Evolutionary conservation across 2,329 filamentous ascomycete species (phyloP).

Genomic region (Alternaria sp.): DNA sequence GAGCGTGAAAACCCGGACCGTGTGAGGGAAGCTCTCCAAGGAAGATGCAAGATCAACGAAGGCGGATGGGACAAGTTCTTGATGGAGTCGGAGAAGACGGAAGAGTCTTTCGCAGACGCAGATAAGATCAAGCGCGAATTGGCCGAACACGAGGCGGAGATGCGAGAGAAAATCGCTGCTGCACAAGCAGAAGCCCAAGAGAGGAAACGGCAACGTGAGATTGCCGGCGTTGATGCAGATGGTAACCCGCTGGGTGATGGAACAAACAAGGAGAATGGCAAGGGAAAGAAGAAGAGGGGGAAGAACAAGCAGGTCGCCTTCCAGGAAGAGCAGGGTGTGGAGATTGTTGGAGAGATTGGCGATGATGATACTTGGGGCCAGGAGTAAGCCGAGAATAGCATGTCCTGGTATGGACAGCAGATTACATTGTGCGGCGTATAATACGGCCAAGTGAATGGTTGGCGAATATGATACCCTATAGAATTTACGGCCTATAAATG

Average conservation of each 20-base stretch:
- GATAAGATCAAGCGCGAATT: conserved; percentile 46
- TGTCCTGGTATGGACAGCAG: not conserved
- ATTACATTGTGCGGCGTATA: not conserved
- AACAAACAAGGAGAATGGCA: conserved; percentile 33
- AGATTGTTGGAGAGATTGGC: conserved; percentile 40
- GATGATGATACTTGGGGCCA: conserved; percentile 42
- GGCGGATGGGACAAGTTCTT: conserved; percentile 55
- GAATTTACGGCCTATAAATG: not conserved
- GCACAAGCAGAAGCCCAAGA: conserved; percentile 48
- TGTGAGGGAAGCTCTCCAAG: conserved; percentile 69
- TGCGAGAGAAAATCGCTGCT: conserved; percentile 48
- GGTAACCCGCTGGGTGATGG: conserved; percentile 29
- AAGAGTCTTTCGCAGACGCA: conserved; percentile 50
- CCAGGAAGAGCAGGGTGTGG: conserved; percentile 40
- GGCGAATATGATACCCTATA: conserved; percentile 12
- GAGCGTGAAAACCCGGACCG: conserved; percentile 72
- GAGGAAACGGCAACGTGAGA: conserved; percentile 45
- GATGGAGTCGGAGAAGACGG: conserved; percentile 37
- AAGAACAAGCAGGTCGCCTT: conserved; percentile 41
- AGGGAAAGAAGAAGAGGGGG: conserved; percentile 44
- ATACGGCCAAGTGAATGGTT: not conserved
- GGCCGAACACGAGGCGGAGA: conserved; percentile 33
- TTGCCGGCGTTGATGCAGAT: conserved; percentile 36
- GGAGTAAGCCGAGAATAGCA: conserved; percentile 5
- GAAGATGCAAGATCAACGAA: conserved; percentile 43